These are phyloP conservation scores for Flaveria sonorensis DNA, from an alignment of 129 eudicot genomes.

Conservation along the genomic window DNA sequence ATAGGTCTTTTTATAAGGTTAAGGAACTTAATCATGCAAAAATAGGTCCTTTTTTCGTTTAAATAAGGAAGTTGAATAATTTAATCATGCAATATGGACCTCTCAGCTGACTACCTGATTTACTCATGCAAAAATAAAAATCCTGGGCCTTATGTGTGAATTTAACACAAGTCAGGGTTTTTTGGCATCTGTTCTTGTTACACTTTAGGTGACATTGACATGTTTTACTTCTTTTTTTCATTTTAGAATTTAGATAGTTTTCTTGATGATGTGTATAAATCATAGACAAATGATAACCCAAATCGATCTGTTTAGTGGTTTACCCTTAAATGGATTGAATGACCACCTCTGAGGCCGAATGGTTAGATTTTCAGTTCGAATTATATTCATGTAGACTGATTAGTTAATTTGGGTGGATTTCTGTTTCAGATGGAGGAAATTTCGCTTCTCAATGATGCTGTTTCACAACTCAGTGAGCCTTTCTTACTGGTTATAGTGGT, in stretches of 20 bases:
- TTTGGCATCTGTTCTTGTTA: too few species aligned
- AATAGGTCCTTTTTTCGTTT: neutral
- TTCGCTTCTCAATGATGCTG: slow-evolving; percentile 95
- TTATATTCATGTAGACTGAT: slow-evolving; percentile 26
- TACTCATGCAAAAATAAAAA: too few species aligned
- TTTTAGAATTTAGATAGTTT: too few species aligned
- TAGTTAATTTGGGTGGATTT: slow-evolving; percentile 15
- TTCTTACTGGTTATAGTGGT: slow-evolving; percentile 99
- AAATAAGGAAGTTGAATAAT: neutral
- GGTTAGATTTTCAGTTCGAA: neutral
- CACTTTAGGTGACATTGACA: too few species aligned
- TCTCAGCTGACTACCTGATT: too few species aligned
- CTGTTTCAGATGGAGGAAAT: slow-evolving; percentile 90
- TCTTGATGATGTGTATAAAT: neutral
- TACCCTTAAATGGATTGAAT: neutral
- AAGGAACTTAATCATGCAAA: neutral
- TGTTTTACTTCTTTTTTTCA: too few species aligned
- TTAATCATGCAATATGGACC: neutral
- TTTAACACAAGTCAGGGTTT: too few species aligned
- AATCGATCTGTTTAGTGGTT: neutral
- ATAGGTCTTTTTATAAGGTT: neutral
- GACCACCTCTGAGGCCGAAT: neutral
- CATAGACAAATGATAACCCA: neutral
- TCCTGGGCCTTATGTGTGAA: too few species aligned
- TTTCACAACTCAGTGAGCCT: slow-evolving; percentile 91